These are phyloP conservation scores for Phyllosticta paracitricarpa DNA, from an alignment of 2,329 filamentous ascomycete genomes.

Conservation along the genomic window DNA sequence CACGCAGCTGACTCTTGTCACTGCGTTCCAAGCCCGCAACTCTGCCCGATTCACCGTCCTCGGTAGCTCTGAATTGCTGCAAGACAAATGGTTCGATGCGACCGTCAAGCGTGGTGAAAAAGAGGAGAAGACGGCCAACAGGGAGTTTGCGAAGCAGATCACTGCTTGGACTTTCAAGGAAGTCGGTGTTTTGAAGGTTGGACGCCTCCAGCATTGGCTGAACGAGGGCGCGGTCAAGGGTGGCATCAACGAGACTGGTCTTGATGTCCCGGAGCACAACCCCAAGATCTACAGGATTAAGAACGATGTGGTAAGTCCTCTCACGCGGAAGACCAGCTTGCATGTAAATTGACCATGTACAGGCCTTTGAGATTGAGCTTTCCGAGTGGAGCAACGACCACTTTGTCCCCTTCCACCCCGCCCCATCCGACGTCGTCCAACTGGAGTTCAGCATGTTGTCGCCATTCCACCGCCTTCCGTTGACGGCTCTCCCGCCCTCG, in stretches of 20 bases:
- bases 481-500: constrained; percentile 42
- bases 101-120: constrained; percentile 55
- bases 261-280: constrained; percentile 48
- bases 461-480: constrained; percentile 81
- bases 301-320: constrained; percentile 82
- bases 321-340: background rate
- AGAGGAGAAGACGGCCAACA: constrained; percentile 60
- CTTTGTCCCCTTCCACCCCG: constrained; percentile 63
- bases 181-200: constrained; percentile 77
- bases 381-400: constrained; percentile 73
- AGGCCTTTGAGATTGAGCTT: constrained; percentile 80
- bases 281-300: constrained; percentile 90
- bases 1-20: constrained; percentile 73
- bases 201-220: constrained; percentile 67
- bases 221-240: constrained; percentile 37
- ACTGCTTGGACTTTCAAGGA: constrained; percentile 97
- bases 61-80: constrained; percentile 76
- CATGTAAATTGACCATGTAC: constrained; percentile 17
- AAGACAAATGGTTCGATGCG: constrained; percentile 81
- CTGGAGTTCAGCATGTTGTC: constrained; percentile 99
- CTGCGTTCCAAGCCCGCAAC: constrained; percentile 82
- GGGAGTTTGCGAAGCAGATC: constrained; percentile 73
- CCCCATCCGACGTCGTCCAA: constrained; percentile 65
- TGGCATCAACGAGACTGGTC: constrained; percentile 21
- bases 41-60: constrained; percentile 80